A percentile compares a stretch with the other conserved stretches of the same genome.
Evolutionary conservation across 2,329 filamentous ascomycete genomes (phyloP).

Genomic region (Xylaria sp.): DNA sequence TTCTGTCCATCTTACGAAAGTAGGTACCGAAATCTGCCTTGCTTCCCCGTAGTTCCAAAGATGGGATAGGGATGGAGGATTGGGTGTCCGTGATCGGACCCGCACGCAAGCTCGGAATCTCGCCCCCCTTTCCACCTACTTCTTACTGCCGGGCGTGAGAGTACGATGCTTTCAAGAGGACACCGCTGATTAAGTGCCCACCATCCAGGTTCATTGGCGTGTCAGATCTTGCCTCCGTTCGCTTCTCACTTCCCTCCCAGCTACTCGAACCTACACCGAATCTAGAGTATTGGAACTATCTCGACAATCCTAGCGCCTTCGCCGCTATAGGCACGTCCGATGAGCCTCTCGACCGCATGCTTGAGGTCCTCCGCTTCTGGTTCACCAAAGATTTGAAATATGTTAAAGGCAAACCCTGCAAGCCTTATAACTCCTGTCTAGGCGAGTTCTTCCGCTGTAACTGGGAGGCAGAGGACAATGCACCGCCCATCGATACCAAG

Average conservation of each 20-base stretch:
- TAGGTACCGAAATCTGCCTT: slow-evolving; percentile 60
- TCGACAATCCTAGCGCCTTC: slow-evolving; percentile 94
- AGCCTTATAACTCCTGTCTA: slow-evolving; percentile 96
- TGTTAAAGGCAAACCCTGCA: slow-evolving; percentile 97
- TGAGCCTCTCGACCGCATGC: slow-evolving; percentile 90
- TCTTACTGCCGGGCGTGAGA: slow-evolving; percentile 26
- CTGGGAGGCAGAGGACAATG: slow-evolving; percentile 89
- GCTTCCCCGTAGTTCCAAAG: background rate
- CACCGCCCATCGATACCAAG: slow-evolving; percentile 69
- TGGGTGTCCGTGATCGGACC: slow-evolving; percentile 41
- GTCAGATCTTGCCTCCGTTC: slow-evolving; percentile 91
- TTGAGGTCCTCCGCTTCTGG: slow-evolving; percentile 95
- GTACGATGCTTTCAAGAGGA: background rate
- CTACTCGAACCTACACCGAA: slow-evolving; percentile 96
- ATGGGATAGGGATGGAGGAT: background rate
- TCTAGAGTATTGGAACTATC: slow-evolving; percentile 98
- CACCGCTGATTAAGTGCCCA: slow-evolving; percentile 44
- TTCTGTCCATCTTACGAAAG: slow-evolving; percentile 88
- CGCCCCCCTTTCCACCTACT: background rate
- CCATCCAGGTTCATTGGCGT: slow-evolving; percentile 87
- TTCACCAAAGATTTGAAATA: slow-evolving; percentile 99
- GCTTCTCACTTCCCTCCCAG: slow-evolving; percentile 95
- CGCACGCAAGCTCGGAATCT: slow-evolving; percentile 3
- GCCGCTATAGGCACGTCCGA: slow-evolving; percentile 85
- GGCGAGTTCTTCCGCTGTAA: slow-evolving; percentile 99